A percentile compares a stretch with the other conserved stretches of the same genome.
Conservation (phyloP, 148 eudicot species). For the Nepenthes mirabilis region DNA sequence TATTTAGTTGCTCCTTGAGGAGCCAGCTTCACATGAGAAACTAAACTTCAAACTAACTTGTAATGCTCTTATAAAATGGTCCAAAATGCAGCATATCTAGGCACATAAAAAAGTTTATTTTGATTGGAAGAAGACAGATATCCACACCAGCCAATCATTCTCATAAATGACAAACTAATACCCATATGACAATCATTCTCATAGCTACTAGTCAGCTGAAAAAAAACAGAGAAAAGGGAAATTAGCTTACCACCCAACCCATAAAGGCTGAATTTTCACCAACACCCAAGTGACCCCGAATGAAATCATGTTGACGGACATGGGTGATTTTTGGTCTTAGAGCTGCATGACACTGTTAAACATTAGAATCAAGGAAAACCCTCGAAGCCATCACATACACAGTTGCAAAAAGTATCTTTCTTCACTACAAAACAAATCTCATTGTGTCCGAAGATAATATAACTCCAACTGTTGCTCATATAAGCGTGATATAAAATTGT, state of each 20-base stretch:
- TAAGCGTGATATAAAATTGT: too few relatives aligned
- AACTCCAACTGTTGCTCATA: too few relatives aligned
- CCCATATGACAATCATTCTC: background rate
- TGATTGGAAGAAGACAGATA: too few relatives aligned
- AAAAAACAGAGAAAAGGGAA: background rate
- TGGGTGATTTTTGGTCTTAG: slow-evolving; percentile 46
- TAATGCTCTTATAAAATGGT: too few relatives aligned
- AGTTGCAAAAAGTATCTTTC: background rate
- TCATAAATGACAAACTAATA: background rate
- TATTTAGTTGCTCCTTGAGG: too few relatives aligned
- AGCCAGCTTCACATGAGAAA: too few relatives aligned
- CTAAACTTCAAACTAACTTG: too few relatives aligned
- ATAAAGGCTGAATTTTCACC: slow-evolving; percentile 37
- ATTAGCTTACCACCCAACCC: slow-evolving; percentile 62
- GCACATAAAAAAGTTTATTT: too few relatives aligned
- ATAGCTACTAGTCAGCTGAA: background rate
- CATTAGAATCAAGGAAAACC: background rate
- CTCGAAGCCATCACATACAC: background rate
- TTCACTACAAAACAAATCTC: background rate
- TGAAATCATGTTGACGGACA: slow-evolving; percentile 70
- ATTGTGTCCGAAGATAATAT: background rate
- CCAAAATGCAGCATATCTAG: too few relatives aligned
- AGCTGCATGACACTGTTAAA: slow-evolving; percentile 19
- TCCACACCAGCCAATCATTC: background rate
- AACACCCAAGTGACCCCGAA: slow-evolving; percentile 54